Evolutionary conservation across 208 protist genomes (phyloP), one percentile per base, ranked within the genome.

Genomic region (Trypanosoma grayi): DNA sequence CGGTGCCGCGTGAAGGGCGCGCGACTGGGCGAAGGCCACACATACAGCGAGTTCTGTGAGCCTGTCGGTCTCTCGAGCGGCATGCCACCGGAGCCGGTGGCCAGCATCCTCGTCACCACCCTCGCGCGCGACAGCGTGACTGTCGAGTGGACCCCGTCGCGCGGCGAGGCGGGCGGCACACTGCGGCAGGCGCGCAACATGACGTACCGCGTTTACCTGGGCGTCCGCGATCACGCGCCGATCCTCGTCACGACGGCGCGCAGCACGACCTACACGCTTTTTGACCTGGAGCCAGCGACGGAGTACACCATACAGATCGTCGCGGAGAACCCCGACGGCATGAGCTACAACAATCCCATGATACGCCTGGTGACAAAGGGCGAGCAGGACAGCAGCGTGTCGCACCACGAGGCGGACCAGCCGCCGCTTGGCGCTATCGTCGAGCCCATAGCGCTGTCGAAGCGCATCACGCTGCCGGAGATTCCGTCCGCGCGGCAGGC

Each of bases 231-330:
- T 36, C 24, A 45, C 16, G 54, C 76, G 16, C 58, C 76, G 2
- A 65, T 76, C 11, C 70, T 85, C 20, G 31, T 78, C 14, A 48
- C 68, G 8, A 73, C 72, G 6, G 56, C 64, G 13, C 36, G 34
- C 22, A 61, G 70, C 37, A 74, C 75, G 55, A 75, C 56, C 22
- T 76, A 86, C 63, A 70, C 66, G 1, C 31, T 94, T 24, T 69
- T 70, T 5, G 76, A 88, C 46, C 62, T 97, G 16, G 70, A 61
- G 25, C 79, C 89, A 8, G 64, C 74, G n/a, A 94, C 85, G 20
- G 69, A 70, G 45, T 95, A 97, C 79, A 81, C 72, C 43, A 72
- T 85, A 59, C 83, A 92, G 66, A 65, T 97, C 18, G 83, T 92
- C 14, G 87, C 81, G 13, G 83, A 94, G 73, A 92, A 85, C 63